Base-by-base conservation (phyloP, 2,329 filamentous ascomycete genomes). In the Arthrocladium fulminans region DNA sequence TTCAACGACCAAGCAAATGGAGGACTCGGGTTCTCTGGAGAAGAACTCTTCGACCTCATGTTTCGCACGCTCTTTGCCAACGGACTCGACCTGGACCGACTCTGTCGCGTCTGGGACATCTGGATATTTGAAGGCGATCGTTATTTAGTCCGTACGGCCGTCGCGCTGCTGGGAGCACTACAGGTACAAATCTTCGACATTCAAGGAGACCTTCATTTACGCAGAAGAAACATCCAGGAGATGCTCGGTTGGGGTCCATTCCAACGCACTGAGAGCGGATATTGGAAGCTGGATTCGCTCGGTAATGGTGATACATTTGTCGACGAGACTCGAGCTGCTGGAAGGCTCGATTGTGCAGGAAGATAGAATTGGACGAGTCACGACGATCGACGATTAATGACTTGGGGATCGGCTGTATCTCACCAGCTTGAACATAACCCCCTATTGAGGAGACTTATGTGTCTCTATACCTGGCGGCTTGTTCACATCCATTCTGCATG, bases 81-180 rank as follows among this genome's bases (percentile, higher is more conserved):
- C 45, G 69, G 73, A 1, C 65, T 78, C 1, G 69, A 72, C 35
- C 61, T 78, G 8, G 76, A 79, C 50, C 67, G 73, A 27, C 68
- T 75, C 9, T 73, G 72, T 41, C 67, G 79, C 2, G 65, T 81
- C 17, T 80, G 77, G 76, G 79, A 82, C 57, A 73, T 80, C 45
- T 79, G 75, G 62, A 72, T 75, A 1, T 77, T 82, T 49, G 79
- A 82, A 60, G 76, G 76, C 24, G 79, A 82, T 52, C 65, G 67
- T 19, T 65, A 70, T 38, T 61, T 72, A 50, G 68, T 72, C 42
- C 67, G 66, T 23, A 62, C 69, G 2, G 70, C 67, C 2, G 67
- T 72, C 29, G 69, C 69, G 2, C 56, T 73, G 3, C 25, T 49
- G 12, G 68, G 70, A 19, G 64, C 65, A 49, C 60, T 72, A 10